These are phyloP conservation scores for Porphyrellus cyaneotinctus DNA, from an alignment of 768 basidiomycete genomes.

Conservation along the genomic window DNA sequence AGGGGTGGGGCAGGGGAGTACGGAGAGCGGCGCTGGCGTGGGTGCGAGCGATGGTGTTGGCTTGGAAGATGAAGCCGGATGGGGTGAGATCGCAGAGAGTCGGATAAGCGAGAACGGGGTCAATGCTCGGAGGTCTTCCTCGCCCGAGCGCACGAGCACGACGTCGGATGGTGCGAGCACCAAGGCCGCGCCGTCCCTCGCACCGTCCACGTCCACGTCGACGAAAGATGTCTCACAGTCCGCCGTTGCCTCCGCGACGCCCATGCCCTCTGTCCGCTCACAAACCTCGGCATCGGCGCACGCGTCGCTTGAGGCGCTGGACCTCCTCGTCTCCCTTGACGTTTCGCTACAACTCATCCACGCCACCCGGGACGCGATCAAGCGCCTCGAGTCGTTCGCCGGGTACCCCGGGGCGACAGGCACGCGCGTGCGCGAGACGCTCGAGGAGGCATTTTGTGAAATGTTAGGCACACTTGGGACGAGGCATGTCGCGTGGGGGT, in stretches of 20 bases:
- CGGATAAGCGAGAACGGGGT: not conserved
- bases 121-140: not conserved
- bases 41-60: not conserved
- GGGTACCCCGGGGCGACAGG: conserved; percentile 88
- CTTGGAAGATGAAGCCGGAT: conserved; percentile 22
- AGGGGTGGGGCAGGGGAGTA: too few relatives aligned
- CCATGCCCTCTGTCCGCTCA: not conserved
- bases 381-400: conserved; percentile 87
- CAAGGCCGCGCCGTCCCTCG: not conserved
- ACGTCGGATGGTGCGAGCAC: not conserved
- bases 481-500: conserved; percentile 77
- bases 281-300: conserved; percentile 26
- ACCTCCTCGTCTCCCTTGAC: conserved; percentile 89
- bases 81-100: conserved; percentile 20
- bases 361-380: conserved; percentile 84
- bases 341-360: conserved; percentile 90
- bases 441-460: conserved; percentile 90
- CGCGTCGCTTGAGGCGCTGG: conserved; percentile 44
- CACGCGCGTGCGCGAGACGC: conserved; percentile 81
- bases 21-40: not conserved
- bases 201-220: not conserved
- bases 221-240: not conserved
- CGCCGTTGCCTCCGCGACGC: not conserved
- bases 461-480: conserved; percentile 75
- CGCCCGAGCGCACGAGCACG: not conserved